A percentile compares a stretch with the other conserved stretches of the same genome.
Conservation (phyloP, 2,329 filamentous ascomycete species). For the Arthrobotrys pseudoclavata region DNA sequence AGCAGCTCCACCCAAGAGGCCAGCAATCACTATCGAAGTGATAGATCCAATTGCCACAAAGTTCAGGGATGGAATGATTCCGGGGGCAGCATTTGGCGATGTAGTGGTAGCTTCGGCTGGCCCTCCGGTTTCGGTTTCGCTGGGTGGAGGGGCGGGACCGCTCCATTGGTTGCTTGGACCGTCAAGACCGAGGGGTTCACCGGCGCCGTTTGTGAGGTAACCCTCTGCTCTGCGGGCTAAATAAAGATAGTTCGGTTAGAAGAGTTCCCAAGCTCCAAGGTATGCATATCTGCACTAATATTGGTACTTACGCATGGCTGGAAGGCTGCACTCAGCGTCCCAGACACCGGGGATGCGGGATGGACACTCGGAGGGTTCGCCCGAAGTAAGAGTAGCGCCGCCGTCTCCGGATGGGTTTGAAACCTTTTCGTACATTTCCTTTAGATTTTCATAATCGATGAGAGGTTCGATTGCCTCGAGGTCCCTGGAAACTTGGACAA, state of each 20-base stretch:
- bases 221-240: constrained; percentile 40
- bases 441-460: constrained; percentile 69
- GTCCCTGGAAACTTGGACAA: constrained; percentile 61
- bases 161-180: constrained; percentile 58
- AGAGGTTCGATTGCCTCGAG: constrained; percentile 66
- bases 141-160: constrained; percentile 25
- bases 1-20: constrained; percentile 47
- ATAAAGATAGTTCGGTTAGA: constrained; percentile 17
- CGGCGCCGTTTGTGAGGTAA: constrained; percentile 41
- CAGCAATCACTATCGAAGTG: constrained; percentile 50
- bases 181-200: constrained; percentile 46
- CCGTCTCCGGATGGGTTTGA: constrained; percentile 70
- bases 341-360: constrained; percentile 54
- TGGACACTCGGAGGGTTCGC: constrained; percentile 41
- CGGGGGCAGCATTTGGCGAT: constrained; percentile 35
- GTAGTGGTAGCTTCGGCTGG: constrained; percentile 30
- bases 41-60: constrained; percentile 38
- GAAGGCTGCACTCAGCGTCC: constrained; percentile 63
- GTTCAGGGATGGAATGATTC: constrained; percentile 40
- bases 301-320: constrained; percentile 56
- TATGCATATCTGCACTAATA: neutral
- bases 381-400: constrained; percentile 64
- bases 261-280: neutral
- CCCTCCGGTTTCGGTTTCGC: constrained; percentile 4
- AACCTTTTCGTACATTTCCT: constrained; percentile 67